These are phyloP conservation scores for Globisporangium cylindrosporum DNA, from an alignment of 352 stramenopile genomes.

Conservation along the genomic window DNA sequence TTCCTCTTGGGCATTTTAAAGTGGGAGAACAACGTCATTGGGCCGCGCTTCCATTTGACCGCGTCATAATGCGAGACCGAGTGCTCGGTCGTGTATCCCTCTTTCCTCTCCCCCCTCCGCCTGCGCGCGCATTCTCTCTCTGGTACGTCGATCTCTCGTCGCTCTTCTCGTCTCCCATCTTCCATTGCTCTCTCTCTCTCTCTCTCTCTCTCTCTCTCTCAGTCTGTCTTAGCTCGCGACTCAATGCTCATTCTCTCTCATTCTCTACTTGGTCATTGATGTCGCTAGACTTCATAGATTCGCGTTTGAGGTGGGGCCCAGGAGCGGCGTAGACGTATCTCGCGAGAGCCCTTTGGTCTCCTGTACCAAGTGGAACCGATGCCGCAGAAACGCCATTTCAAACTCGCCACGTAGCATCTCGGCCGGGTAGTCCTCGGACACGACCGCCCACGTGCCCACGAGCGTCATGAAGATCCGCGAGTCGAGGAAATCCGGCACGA, in stretches of 20 bases:
- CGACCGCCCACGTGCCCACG: constrained; percentile 69
- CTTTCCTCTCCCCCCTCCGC: neutral
- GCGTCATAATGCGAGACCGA: constrained; percentile 9
- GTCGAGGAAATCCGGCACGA: constrained; percentile 77
- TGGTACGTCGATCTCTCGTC: neutral
- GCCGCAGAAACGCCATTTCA: constrained; percentile 78
- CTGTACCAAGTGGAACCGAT: constrained; percentile 79
- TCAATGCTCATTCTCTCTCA: neutral
- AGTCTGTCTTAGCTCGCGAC: neutral
- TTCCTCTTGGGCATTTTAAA: constrained; percentile 21
- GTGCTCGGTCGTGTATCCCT: neutral
- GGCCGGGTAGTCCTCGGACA: constrained; percentile 70
- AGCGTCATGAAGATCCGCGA: constrained; percentile 85
- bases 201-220: neutral
- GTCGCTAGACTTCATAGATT: constrained; percentile 6
- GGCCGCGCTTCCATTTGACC: constrained; percentile 20
- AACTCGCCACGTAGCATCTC: constrained; percentile 79
- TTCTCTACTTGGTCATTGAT: constrained; percentile 3
- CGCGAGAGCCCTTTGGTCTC: constrained; percentile 60
- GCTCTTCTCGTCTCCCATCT: neutral
- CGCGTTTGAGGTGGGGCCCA: neutral
- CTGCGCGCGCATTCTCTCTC: neutral
- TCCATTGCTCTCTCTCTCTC: neutral
- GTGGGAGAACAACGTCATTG: constrained; percentile 21
- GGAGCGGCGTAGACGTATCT: constrained; percentile 42